Evolutionary conservation across 352 stramenopile genomes (phyloP).

Genomic region (Phytophthora melonis): DNA sequence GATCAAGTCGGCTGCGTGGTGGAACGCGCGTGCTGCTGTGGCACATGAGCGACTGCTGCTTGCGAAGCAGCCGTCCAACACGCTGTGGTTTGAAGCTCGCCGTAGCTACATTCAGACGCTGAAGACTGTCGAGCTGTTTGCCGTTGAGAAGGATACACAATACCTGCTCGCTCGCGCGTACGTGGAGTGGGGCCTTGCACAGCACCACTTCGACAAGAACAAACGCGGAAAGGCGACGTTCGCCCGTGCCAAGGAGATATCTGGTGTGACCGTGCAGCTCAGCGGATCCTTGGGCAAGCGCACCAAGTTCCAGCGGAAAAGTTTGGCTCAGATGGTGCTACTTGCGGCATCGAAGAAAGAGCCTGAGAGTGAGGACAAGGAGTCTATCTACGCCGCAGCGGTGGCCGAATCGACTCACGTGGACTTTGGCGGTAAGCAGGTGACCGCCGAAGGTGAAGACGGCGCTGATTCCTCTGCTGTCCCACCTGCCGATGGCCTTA

Average conservation of each 20-base stretch:
- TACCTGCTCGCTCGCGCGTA: conserved; percentile 79
- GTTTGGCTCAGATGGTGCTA: conserved; percentile 91
- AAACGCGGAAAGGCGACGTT: conserved; percentile 93
- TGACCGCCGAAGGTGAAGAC: conserved; percentile 14
- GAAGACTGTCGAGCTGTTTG: conserved; percentile 47
- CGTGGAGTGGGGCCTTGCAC: conserved; percentile 94
- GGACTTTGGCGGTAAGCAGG: conserved; percentile 73
- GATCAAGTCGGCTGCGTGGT: conserved; percentile 70
- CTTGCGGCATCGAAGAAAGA: conserved; percentile 72
- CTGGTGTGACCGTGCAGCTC: conserved; percentile 87
- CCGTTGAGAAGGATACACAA: conserved; percentile 45
- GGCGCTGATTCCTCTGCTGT: conserved; percentile 1
- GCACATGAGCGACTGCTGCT: conserved; percentile 77
- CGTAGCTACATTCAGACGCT: conserved; percentile 67
- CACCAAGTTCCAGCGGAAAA: conserved; percentile 96
- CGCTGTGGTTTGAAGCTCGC: conserved; percentile 79
- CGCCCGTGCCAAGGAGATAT: conserved; percentile 82
- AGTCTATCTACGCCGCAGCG: conserved; percentile 66
- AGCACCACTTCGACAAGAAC: conserved; percentile 93
- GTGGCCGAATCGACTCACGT: conserved; percentile 67
- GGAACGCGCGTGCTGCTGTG: conserved; percentile 78
- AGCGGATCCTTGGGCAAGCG: conserved; percentile 94
- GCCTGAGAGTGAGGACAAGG: conserved; percentile 37
- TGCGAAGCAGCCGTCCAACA: conserved; percentile 71
- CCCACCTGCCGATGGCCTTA: conserved; percentile 46